Evolutionary conservation across 2,329 filamentous ascomycete species (phyloP), one percentile per base, ranked within the genome.

Genomic region (Cladosporium cucumerinum): DNA sequence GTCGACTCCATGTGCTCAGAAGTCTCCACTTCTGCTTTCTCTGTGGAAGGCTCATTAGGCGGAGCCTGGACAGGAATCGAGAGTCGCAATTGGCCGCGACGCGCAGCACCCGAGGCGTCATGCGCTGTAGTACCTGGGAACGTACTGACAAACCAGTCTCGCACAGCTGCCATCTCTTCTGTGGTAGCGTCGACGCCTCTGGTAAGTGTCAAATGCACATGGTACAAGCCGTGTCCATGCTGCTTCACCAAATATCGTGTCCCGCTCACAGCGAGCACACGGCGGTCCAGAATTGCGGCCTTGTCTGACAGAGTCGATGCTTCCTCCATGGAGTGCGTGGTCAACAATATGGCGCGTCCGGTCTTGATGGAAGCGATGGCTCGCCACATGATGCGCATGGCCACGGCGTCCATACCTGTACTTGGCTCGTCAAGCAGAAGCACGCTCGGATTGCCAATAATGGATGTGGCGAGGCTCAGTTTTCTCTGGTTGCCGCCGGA

Each of bases 271-370:
- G 92, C 93, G 26, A 96, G 82, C 91, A 97, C 94, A 39, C 87
- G 84, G 69, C 86, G 84, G 18, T 92, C 90, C 77, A 97, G 86
- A 69, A 97, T 96, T 12, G 91, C 93, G 0, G 90, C 92, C 0
- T 91, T 85, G 30, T 86, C 87, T 0, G 93, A 93, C 4, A 97
- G 82, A 1, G 92, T 92, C 71, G 95, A 91, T 0, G 92, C 93
- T 78, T 97, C 93, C 75, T 97, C 93, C 93, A 97, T 96, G 58
- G 86, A 90, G 76, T 97, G 93, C 0, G 93, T 97, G 0, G 93
- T 97, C n/a, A 97, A 84, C 1, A 97, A 80, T n/a, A 97, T 86
- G 0, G 88, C 90, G 12, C 93, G 85, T 0, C 91, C 91, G 0
- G 86, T 85, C 0, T 89, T 87, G 8, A 92, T 87, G 1, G 86